Conservation (phyloP, 306 rosid genomes). For the Ormosia emarginata region DNA sequence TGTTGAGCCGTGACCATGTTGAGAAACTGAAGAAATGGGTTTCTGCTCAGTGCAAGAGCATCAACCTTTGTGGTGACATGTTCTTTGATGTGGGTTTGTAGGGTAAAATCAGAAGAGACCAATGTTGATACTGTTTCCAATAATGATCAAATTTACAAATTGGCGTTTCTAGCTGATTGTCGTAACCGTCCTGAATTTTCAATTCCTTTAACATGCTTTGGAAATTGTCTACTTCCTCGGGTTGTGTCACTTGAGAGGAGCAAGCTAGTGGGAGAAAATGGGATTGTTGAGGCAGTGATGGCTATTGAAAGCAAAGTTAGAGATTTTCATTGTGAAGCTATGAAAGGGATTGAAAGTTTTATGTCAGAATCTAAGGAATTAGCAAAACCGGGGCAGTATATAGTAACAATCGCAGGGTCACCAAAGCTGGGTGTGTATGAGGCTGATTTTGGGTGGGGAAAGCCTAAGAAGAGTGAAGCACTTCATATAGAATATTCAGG, state of each 20-base stretch:
- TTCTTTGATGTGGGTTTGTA: slow-evolving; percentile 23
- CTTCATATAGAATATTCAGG: slow-evolving; percentile 13
- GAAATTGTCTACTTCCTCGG: neutral
- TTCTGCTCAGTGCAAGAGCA: neutral
- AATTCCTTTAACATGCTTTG: slow-evolving; percentile 20
- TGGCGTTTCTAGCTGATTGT: slow-evolving; percentile 12
- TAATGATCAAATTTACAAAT: neutral
- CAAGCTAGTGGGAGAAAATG: slow-evolving; percentile 15
- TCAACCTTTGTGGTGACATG: neutral
- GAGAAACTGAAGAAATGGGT: neutral
- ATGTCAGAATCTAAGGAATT: neutral
- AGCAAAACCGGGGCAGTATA: neutral
- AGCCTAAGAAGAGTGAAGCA: slow-evolving; percentile 10
- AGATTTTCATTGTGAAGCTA: neutral
- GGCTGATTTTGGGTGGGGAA: slow-evolving; percentile 40
- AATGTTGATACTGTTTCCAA: neutral
- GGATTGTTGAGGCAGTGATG: slow-evolving; percentile 16
- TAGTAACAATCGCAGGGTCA: neutral
- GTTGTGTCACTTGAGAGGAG: neutral
- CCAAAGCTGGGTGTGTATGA: slow-evolving; percentile 15
- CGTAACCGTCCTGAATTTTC: neutral
- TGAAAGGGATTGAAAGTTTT: slow-evolving; percentile 9
- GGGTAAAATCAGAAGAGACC: neutral
- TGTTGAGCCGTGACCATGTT: neutral
- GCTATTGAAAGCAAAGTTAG: slow-evolving; percentile 1